Conservation (phyloP, 1,284 basidiomycete genomes). For the Naganishia albida region DNA sequence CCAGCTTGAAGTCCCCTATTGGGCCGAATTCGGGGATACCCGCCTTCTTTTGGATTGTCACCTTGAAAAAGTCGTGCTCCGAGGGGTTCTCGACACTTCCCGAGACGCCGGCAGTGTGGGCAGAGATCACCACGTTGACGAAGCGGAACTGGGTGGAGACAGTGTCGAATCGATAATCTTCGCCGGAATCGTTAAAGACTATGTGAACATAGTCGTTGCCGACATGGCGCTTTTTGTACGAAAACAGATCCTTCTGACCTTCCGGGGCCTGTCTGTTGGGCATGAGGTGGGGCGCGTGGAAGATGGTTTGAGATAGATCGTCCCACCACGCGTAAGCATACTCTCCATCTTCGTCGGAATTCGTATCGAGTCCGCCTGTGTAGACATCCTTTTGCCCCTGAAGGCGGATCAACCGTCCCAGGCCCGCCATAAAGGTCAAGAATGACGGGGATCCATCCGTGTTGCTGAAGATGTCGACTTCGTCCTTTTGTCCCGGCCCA, state of each 20-base stretch:
- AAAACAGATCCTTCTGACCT: slow-evolving; percentile 56
- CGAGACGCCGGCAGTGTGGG: slow-evolving; percentile 80
- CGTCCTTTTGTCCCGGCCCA: slow-evolving; percentile 82
- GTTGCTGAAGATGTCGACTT: slow-evolving; percentile 86
- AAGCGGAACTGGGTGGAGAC: slow-evolving; percentile 93
- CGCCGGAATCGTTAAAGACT: slow-evolving; percentile 94
- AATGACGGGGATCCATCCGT: slow-evolving; percentile 92
- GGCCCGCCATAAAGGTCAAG: slow-evolving; percentile 83
- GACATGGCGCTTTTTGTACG: slow-evolving; percentile 86
- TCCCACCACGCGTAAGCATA: slow-evolving; percentile 99
- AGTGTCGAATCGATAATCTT: slow-evolving; percentile 85
- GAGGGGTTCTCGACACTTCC: slow-evolving; percentile 70
- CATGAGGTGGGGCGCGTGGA: slow-evolving; percentile 97
- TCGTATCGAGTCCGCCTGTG: slow-evolving; percentile 81
- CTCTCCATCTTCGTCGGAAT: slow-evolving; percentile 76
- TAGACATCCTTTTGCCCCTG: slow-evolving; percentile 92
- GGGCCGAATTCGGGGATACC: slow-evolving; percentile 91
- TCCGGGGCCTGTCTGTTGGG: slow-evolving; percentile 72
- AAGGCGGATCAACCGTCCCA: slow-evolving; percentile 87
- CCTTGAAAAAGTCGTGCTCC: slow-evolving; percentile 88
- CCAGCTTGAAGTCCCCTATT: slow-evolving; percentile 86
- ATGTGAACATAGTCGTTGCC: slow-evolving; percentile 95
- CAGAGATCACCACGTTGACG: slow-evolving; percentile 94
- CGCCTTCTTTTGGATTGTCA: slow-evolving; percentile 77
- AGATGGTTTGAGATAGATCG: slow-evolving; percentile 92